These are phyloP conservation scores for Tetracladium marchalianum DNA, from an alignment of 495 filamentous ascomycete genomes.

Conservation along the genomic window DNA sequence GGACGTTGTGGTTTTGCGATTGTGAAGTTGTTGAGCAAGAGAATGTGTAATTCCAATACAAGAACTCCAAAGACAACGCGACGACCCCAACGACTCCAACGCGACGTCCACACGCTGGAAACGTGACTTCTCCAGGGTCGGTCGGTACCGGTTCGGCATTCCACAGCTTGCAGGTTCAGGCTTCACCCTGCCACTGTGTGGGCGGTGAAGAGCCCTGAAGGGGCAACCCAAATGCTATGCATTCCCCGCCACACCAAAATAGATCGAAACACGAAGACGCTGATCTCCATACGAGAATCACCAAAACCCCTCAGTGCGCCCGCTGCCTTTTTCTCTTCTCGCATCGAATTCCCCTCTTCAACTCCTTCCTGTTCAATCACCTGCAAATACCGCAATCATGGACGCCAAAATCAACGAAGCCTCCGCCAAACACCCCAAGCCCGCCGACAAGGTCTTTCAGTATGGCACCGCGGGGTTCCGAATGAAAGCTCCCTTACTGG, in stretches of 20 bases:
- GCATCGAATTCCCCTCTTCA: neutral
- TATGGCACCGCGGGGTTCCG: constrained; percentile 90
- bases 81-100: too few relatives aligned
- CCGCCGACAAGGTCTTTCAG: constrained; percentile 56
- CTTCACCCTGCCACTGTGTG: too few relatives aligned
- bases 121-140: too few relatives aligned
- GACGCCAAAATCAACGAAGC: constrained; percentile 42
- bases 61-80: too few relatives aligned
- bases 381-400: constrained; percentile 14
- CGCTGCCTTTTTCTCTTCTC: neutral
- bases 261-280: neutral
- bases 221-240: too few relatives aligned
- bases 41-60: too few relatives aligned
- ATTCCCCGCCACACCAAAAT: neutral
- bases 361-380: neutral
- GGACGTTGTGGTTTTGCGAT: neutral
- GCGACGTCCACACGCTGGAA: too few relatives aligned
- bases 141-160: too few relatives aligned
- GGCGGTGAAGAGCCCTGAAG: neutral
- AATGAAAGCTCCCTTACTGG: constrained; percentile 57
- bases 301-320: neutral
- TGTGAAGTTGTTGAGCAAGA: too few relatives aligned
- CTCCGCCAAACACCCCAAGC: constrained; percentile 61
- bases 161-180: too few relatives aligned
- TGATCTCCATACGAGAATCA: neutral